Evolutionary conservation across 192 early-diverging fungal species (phyloP), one percentile per base, ranked within the genome.

Genomic region (Backusella australiensis): DNA sequence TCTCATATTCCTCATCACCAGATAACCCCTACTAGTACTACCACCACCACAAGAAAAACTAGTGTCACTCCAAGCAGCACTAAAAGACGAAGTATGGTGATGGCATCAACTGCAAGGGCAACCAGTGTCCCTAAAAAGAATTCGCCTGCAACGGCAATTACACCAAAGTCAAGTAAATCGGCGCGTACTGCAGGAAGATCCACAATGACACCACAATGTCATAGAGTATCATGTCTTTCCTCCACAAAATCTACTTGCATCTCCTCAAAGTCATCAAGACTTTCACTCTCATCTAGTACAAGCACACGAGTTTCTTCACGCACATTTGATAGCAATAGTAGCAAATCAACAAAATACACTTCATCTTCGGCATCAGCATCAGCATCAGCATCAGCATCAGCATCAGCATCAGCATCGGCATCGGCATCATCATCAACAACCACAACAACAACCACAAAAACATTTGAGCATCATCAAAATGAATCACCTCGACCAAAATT

Each of bases 121-220:
- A 63, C 56, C 56, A 63, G 23, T 63, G 56, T 63, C 56, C 56
- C 56, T 29, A 63, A 63, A 63, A 63, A 63, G 11, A 63, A 63
- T 29, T 12, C 4, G 29, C 26, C 56, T 63, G 56, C 23, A 63
- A 63, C 56, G 3, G 7, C 56, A 63, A 63, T 63, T 8, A 26
- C 56, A 26, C 56, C 56, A 63, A 23, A 63, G 56, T 63, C 56
- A 63, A 63, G 56, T 63, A 63, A 63, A 63, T 63, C 56, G 26
- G 56, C 56, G 1, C 56, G 21, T 29, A 63, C 56, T 63, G 56
- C 23, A 63, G 23, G 23, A 63, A 63, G 56, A 4, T 63, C 23
- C 3, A 63, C 56, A 23, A 63, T 63, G 56, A 63, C 56, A 29
- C 56, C 56, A 29, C 56, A 63, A 9, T 63, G 56, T 1, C 23